Conservation (phyloP, 148 eudicot genomes). For the Drosera capensis region DNA sequence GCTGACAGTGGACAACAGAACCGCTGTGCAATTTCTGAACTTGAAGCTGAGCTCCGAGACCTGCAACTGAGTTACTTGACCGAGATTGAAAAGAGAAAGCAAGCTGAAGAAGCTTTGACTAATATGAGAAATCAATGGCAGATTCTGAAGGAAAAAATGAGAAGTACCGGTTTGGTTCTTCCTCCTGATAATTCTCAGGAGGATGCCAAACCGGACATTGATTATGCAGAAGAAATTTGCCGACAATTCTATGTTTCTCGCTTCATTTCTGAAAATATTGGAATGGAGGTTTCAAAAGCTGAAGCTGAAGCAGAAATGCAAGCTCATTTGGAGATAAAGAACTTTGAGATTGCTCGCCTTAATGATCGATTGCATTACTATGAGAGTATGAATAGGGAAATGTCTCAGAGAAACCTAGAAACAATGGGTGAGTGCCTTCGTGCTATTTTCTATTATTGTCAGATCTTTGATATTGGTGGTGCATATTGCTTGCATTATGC, state of each 20-base stretch:
- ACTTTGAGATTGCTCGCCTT: conserved; percentile 79
- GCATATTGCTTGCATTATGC: neutral
- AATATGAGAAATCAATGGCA: conserved; percentile 54
- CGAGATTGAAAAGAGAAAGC: conserved; percentile 90
- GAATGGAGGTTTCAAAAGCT: conserved; percentile 67
- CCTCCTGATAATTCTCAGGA: conserved; percentile 33
- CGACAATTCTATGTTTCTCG: conserved; percentile 55
- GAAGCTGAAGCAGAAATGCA: conserved; percentile 79
- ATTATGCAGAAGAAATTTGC: conserved; percentile 46
- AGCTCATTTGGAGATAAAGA: conserved; percentile 63
- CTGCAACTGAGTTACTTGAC: conserved; percentile 56
- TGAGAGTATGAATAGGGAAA: conserved; percentile 84
- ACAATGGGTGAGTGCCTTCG: conserved; percentile 45
- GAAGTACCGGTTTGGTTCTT: conserved; percentile 54
- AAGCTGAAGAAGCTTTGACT: conserved; percentile 55
- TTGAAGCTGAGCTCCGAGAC: conserved; percentile 68
- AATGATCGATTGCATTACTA: conserved; percentile 76
- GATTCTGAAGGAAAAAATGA: conserved; percentile 38
- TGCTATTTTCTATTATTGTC: neutral
- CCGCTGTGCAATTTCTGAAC: conserved; percentile 28
- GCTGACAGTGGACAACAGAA: conserved; percentile 47
- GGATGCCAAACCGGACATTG: conserved; percentile 20
- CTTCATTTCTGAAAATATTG: conserved; percentile 61
- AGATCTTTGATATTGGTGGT: neutral
- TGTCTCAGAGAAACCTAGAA: conserved; percentile 99